These are phyloP conservation scores for Xylaria bambusicola DNA, from an alignment of 495 filamentous ascomycete genomes.

Conservation along the genomic window DNA sequence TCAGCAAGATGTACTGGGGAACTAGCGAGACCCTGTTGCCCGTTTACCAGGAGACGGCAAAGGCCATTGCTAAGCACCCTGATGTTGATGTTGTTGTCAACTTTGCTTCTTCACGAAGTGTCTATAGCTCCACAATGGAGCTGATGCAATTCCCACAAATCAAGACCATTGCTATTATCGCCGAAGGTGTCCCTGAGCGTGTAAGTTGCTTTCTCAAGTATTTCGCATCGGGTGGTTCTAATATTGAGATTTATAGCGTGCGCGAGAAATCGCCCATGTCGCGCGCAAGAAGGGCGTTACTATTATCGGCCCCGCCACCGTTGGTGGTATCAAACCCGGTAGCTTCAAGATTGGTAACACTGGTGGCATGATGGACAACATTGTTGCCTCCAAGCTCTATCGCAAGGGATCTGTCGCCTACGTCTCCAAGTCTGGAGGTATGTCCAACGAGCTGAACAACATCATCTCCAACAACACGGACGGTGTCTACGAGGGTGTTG, in stretches of 20 bases:
- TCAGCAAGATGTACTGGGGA: constrained; percentile 99
- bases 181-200: constrained; percentile 97
- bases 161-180: constrained; percentile 97
- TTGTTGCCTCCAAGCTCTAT: constrained; percentile 99
- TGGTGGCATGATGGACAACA: constrained; percentile 99
- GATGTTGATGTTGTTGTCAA: constrained; percentile 98
- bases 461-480: constrained; percentile 94
- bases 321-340: constrained; percentile 99
- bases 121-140: constrained; percentile 98
- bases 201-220: no score
- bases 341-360: constrained; percentile 99
- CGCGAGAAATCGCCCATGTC: constrained; percentile 93
- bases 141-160: constrained; percentile 97
- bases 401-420: constrained; percentile 97
- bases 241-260: constrained; percentile 61
- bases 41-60: constrained; percentile 92
- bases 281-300: constrained; percentile 98
- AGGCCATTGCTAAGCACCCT: constrained; percentile 94
- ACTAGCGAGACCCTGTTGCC: constrained; percentile 98
- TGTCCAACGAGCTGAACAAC: constrained; percentile 99
- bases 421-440: constrained; percentile 99
- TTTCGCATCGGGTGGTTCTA: no score
- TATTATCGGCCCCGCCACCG: constrained; percentile 97
- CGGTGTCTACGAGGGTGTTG: constrained; percentile 98
- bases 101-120: constrained; percentile 97